Evolutionary conservation across 169 alveolate genomes (phyloP).

Genomic region (Babesia gibsoni): DNA sequence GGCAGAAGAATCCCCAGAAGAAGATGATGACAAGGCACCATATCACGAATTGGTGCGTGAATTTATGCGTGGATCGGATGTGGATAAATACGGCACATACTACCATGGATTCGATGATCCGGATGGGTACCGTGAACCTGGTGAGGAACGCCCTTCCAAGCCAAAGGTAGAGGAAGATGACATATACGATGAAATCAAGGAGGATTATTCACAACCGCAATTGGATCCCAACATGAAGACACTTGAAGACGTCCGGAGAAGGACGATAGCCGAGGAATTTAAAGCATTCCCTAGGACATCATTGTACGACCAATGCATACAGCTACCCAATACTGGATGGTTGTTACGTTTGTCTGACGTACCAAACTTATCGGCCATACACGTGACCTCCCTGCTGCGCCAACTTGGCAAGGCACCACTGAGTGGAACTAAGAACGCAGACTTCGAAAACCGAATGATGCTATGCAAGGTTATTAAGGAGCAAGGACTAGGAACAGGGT

Average conservation of each 20-base stretch:
- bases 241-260: slow-evolving; percentile 12
- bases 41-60: slow-evolving; percentile 20
- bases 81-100: slow-evolving; percentile 14
- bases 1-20: not conserved
- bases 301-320: slow-evolving; percentile 45
- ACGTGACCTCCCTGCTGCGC: slow-evolving; percentile 20
- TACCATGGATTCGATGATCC: slow-evolving; percentile 28
- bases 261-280: slow-evolving; percentile 6
- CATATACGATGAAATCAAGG: not conserved
- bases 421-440: not conserved
- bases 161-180: not conserved
- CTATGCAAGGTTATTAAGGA: slow-evolving; percentile 38
- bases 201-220: not conserved
- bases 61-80: slow-evolving; percentile 33
- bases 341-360: slow-evolving; percentile 52
- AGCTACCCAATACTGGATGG: slow-evolving; percentile 41
- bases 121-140: not conserved
- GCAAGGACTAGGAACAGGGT: slow-evolving; percentile 50
- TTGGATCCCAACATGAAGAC: not conserved
- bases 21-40: not conserved
- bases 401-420: slow-evolving; percentile 21
- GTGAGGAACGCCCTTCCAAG: too few species aligned
- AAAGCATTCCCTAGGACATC: slow-evolving; percentile 36
- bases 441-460: slow-evolving; percentile 19
- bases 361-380: slow-evolving; percentile 21